These are phyloP conservation scores for Colletotrichum limetticola DNA, from an alignment of 2,329 filamentous ascomycete genomes.

Conservation along the genomic window DNA sequence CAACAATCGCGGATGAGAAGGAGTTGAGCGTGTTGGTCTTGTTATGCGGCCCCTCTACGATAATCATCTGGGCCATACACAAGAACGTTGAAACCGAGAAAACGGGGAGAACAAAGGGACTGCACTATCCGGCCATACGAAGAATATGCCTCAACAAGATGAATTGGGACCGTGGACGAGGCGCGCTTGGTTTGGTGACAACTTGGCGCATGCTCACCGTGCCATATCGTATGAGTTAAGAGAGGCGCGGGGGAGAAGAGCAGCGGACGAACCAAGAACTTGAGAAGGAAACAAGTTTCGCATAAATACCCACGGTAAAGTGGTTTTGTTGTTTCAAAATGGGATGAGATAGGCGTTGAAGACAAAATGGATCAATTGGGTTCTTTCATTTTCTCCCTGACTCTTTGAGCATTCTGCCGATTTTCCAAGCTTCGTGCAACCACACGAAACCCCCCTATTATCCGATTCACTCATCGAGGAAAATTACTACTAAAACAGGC, in stretches of 20 bases:
- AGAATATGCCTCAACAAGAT: neutral
- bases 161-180: neutral
- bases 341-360: constrained; percentile 52
- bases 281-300: constrained; percentile 11
- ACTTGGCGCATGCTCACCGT: neutral
- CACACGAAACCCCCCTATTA: neutral
- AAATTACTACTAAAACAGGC: neutral
- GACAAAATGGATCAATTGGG: constrained; percentile 38
- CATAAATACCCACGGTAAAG: constrained; percentile 36
- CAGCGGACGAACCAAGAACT: neutral
- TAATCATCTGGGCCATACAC: neutral
- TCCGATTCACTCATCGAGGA: neutral
- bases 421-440: constrained; percentile 10
- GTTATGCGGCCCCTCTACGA: neutral
- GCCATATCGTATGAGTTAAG: neutral
- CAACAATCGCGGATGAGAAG: constrained; percentile 9
- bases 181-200: neutral
- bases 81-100: neutral
- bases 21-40: constrained; percentile 23
- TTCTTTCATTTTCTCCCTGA: neutral
- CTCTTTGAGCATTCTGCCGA: constrained; percentile 11
- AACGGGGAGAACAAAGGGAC: neutral
- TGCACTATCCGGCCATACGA: neutral
- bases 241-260: neutral
- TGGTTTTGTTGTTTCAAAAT: constrained; percentile 38